phyloP scores from a whole-genome alignment of 192 early-diverging fungal species.

The Podila epigama region DNA sequence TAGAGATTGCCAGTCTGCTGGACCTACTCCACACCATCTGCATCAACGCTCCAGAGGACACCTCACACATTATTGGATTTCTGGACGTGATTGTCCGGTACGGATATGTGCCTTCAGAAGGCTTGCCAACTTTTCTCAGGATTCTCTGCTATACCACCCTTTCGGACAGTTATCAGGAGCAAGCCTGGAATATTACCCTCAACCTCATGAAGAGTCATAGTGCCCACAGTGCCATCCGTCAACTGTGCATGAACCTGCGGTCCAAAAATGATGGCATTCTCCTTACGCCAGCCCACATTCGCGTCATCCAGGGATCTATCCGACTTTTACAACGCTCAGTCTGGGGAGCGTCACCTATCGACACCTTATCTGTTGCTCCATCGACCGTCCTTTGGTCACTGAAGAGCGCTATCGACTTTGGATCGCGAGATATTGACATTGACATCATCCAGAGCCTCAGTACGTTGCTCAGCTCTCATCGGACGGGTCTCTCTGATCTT shows the following conservation, averaged over 20 bases:
- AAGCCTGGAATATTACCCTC: constrained; percentile 64
- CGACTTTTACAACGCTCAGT: constrained; percentile 61
- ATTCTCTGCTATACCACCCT: constrained; percentile 57
- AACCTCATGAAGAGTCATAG: constrained; percentile 71
- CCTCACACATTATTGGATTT: constrained; percentile 53
- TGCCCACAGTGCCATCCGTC: constrained; percentile 62
- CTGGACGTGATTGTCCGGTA: constrained; percentile 64
- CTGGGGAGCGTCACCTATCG: constrained; percentile 59
- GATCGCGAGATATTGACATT: constrained; percentile 22
- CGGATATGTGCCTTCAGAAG: constrained; percentile 57
- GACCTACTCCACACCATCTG: constrained; percentile 54
- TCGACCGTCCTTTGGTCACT: constrained; percentile 49
- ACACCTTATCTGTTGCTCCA: constrained; percentile 47
- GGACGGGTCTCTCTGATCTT: constrained; percentile 24
- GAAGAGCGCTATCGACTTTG: constrained; percentile 28
- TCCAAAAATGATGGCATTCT: constrained; percentile 17
- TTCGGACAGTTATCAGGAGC: constrained; percentile 39
- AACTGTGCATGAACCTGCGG: constrained; percentile 63
- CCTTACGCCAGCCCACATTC: constrained; percentile 11
- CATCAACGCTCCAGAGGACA: constrained; percentile 53
- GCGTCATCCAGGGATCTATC: constrained; percentile 61
- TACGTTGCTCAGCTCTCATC: constrained; percentile 7
- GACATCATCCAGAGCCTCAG: constrained; percentile 34
- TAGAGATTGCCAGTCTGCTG: constrained; percentile 57
- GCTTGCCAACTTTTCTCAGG: constrained; percentile 55